Conservation (phyloP, 345 rosid genomes). For the Salix viminalis region DNA sequence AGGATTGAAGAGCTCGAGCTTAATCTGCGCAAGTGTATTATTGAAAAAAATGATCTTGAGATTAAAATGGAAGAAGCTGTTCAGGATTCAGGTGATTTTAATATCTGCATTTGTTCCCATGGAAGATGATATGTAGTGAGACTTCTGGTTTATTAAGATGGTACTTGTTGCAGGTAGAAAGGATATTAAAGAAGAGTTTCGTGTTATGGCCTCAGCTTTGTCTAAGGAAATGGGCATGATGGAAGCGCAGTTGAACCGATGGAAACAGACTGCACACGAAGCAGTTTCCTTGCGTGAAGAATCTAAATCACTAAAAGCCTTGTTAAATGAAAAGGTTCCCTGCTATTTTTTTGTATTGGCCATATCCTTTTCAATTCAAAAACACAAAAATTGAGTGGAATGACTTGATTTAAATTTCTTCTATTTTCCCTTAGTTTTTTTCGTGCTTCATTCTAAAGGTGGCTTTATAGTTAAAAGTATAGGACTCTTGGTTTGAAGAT, state of each 20-base stretch:
- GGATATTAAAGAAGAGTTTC: constrained; percentile 79
- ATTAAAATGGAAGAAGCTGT: constrained; percentile 77
- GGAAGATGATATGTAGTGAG: constrained; percentile 8
- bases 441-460: background rate
- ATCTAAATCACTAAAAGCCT: constrained; percentile 53
- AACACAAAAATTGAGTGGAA: background rate
- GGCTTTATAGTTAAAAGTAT: background rate
- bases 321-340: constrained; percentile 62
- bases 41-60: constrained; percentile 83
- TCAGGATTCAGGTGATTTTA: constrained; percentile 58
- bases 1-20: constrained; percentile 65
- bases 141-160: constrained; percentile 15
- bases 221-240: constrained; percentile 93
- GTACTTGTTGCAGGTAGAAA: constrained; percentile 59
- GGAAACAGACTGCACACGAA: constrained; percentile 86
- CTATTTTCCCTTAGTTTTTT: background rate
- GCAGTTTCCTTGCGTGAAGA: constrained; percentile 63
- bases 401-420: background rate
- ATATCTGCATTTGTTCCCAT: background rate
- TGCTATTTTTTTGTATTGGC: background rate
- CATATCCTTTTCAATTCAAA: background rate
- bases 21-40: constrained; percentile 63
- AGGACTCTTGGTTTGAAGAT: background rate
- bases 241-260: constrained; percentile 82
- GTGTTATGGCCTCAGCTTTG: constrained; percentile 85